Base-by-base conservation (phyloP, 371 early-diverging fungal species). In the Dichotomocladium elegans region DNA sequence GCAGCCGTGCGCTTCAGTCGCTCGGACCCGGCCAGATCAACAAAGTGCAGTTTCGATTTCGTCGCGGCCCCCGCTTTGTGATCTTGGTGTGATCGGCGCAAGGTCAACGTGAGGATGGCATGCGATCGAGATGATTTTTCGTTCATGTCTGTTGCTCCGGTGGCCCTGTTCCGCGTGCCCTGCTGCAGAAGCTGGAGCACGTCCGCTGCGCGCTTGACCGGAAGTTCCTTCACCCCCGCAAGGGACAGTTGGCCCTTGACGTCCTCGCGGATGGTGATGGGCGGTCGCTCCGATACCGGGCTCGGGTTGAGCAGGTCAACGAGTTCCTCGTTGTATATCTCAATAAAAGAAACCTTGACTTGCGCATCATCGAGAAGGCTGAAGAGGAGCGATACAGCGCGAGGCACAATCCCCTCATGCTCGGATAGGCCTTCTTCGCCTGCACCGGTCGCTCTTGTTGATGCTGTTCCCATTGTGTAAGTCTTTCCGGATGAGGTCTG, bases 1-100 rank as follows among this genome's bases (percentile, higher is more conserved):
- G 98, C 96, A 29, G 90, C 81, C 2, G 99, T 99, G 31, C 91
- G 83, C 69, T 99, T 99, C 15, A 99, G 68, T 41, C 99, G 84
- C 65, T 99, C 99, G n/a, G 92, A 91, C 12, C 99, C 99, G 25
- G 99, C 99, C 61, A 99, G 72, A 79, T 99, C 99, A 29, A 99
- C 99, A 83, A 99, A 99, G 62, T 95, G 92, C 57, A 95, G 92
- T 68, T 96, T 98, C 31, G 91, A 88, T 12, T 76, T 68, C 27
- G 87, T 55, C n/a, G 65, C 57, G 28, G 81, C 54, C 64, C 78
- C 72, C 27, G 77, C 70, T 4, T 68, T 62, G 11, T 69, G 74
- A 10, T 61, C 68, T 7, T 42, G 49, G 29, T 46, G 41, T 1
- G 56, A 50, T 12, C 51, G 27, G 14, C 41, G 59, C 24, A 96